Evolutionary conservation across 139 green algal species (phyloP), one percentile per base, ranked within the genome.

Genomic region (Yamagishiella unicocca): DNA sequence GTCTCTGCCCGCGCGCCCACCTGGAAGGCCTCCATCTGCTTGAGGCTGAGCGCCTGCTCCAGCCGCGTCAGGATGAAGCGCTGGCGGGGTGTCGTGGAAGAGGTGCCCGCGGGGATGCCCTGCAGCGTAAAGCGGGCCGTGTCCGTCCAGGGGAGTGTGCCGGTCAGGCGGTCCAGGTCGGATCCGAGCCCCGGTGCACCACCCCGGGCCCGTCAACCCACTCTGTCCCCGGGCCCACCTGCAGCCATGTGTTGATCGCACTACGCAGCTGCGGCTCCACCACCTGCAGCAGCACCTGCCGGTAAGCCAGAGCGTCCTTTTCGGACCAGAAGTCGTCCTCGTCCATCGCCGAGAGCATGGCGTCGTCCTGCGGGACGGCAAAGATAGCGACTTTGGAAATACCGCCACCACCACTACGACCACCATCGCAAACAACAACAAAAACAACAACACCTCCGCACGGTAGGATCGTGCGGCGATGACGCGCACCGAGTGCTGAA

Each of bases 201-300:
- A n/a, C 55, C 55, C 55, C 21, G 5, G 55, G 27, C 21, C 55
- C 55, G 10, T 66, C 55, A 19, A 27, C 55, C 55, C 10, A 7
- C 19, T 29, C 55, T 5, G 33, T 6, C 40, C 1, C 7, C n/a
- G 14, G 12, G 0, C 45, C 35, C 35, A 85, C 79, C 79, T 85
- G 79, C 79, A 75, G 40, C 79, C 79, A 85, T 3, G 79, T 85
- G 79, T 85, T 85, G 61, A 85, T 42, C 12, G 79, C 62, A 4
- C 29, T 12, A 27, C 79, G 40, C 79, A 85, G 61, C 79, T 75
- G 40, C 79, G 61, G 61, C 7, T 85, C 79, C n/a, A 42, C 61
- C 38, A 61, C 79, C n/a, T 33, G 46, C 40, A 85, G 79, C 61
- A 85, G 79, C 27, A 22, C n/a, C 79, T 64, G 40, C 27, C 27